A percentile compares a stretch with the other conserved stretches of the same genome.
Evolutionary conservation across 208 protist species (phyloP).

Genomic region (Lotmaria passim): DNA sequence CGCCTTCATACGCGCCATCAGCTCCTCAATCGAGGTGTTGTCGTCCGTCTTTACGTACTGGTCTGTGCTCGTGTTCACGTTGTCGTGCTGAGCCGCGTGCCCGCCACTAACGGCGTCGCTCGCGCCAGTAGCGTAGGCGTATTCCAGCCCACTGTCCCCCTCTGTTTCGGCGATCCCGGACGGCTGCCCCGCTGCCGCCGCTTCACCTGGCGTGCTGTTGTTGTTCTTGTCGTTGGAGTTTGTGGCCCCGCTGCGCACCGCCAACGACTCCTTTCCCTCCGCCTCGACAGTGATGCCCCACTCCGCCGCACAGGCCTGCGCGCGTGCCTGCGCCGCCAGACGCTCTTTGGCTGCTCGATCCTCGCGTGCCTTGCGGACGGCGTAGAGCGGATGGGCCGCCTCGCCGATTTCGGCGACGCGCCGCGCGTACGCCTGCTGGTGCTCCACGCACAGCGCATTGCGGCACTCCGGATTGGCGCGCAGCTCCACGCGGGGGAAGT

Average conservation of each 20-base stretch:
- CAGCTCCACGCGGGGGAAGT: conserved; percentile 93
- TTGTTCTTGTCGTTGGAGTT: background rate
- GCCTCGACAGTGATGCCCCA: conserved; percentile 83
- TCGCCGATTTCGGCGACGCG: conserved; percentile 35
- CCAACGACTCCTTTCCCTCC: conserved; percentile 40
- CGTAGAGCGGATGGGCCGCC: conserved; percentile 67
- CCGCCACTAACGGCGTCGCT: conserved; percentile 5
- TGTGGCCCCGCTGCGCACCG: conserved; percentile 12
- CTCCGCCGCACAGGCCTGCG: conserved; percentile 64
- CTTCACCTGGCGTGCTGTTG: background rate
- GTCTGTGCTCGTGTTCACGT: conserved; percentile 6
- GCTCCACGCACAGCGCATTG: conserved; percentile 70
- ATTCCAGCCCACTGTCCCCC: conserved; percentile 37
- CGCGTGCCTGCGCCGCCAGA: conserved; percentile 43
- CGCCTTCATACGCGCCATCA: conserved; percentile 75
- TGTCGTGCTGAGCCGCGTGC: background rate
- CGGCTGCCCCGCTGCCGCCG: background rate
- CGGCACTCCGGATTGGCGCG: conserved; percentile 93
- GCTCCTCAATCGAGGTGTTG: conserved; percentile 54
- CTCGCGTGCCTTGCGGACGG: conserved; percentile 43
- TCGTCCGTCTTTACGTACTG: conserved; percentile 28
- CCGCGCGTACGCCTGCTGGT: conserved; percentile 73
- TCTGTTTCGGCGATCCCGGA: no score
- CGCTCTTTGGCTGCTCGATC: conserved; percentile 47
- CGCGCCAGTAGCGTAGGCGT: conserved; percentile 43